Percentiles rank a stretch among this genome's conserved stretches.
These are phyloP conservation scores for Cicer pinnatifidum DNA, from an alignment of 306 rosid species.

Conservation along the genomic window DNA sequence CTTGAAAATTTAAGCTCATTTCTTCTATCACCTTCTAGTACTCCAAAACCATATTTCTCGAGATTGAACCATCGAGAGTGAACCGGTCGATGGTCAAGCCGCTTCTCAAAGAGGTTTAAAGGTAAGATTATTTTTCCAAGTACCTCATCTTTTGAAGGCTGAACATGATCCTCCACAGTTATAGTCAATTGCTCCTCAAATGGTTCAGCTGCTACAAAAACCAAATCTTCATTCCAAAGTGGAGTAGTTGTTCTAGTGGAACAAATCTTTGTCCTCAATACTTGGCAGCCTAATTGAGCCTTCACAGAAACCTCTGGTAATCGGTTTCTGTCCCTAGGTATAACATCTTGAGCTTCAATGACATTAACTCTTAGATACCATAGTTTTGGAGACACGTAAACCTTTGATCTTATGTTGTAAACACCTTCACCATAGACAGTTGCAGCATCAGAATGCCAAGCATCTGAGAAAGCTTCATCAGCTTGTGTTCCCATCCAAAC, in stretches of 20 bases:
- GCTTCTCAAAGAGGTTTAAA: conserved; percentile 62
- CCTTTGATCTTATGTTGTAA: conserved; percentile 76
- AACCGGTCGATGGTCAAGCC: conserved; percentile 78
- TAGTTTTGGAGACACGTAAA: conserved; percentile 83
- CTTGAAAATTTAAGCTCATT: conserved; percentile 80
- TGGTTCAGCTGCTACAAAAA: conserved; percentile 90
- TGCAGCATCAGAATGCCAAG: conserved; percentile 91
- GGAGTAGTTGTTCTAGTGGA: conserved; percentile 62
- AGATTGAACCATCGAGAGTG: conserved; percentile 87
- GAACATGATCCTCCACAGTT: conserved; percentile 73
- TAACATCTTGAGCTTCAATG: conserved; percentile 85
- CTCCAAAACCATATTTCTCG: conserved; percentile 74
- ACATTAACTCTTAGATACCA: conserved; percentile 84
- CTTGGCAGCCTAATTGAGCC: conserved; percentile 81
- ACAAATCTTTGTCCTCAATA: conserved; percentile 67
- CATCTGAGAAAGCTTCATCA: conserved; percentile 84
- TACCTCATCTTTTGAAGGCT: conserved; percentile 71
- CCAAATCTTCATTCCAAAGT: conserved; percentile 81
- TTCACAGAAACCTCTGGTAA: conserved; percentile 71
- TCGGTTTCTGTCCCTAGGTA: conserved; percentile 65
- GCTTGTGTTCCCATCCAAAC: conserved; percentile 97
- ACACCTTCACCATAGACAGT: conserved; percentile 78
- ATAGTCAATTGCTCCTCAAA: conserved; percentile 75
- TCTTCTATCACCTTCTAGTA: conserved; percentile 70
- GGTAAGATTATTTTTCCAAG: conserved; percentile 77